Conservation (phyloP, 129 eudicot genomes). For the Erigeron canadensis region DNA sequence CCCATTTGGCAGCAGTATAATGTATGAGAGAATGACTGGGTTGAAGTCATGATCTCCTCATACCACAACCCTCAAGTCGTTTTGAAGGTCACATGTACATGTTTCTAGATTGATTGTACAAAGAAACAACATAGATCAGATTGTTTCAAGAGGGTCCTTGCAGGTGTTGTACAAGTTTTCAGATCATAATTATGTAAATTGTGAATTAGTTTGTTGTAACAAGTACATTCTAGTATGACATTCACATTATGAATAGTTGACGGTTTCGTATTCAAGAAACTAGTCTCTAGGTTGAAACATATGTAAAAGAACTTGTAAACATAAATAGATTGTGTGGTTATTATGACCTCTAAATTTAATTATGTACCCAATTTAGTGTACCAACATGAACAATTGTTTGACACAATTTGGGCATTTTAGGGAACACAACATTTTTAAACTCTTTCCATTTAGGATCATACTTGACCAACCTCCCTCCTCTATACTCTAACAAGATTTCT, state of each 20-base stretch:
- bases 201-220: neutral
- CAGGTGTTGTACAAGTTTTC: neutral
- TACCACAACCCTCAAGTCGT: neutral
- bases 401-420: slow-evolving; percentile 2
- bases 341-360: neutral
- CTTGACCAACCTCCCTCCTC: neutral
- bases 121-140: neutral
- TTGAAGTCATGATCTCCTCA: neutral
- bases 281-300: too few species aligned
- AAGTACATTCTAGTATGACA: too few species aligned
- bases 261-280: too few species aligned
- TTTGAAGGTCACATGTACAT: neutral
- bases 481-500: neutral
- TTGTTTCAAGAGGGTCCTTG: neutral
- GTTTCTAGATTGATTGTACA: neutral
- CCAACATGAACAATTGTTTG: slow-evolving; percentile 6
- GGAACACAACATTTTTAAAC: neutral
- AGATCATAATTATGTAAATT: slow-evolving; percentile 2
- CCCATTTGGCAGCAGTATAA: neutral
- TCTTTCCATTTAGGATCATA: slow-evolving; percentile 2
- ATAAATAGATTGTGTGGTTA: neutral
- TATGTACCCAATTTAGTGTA: neutral
- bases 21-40: neutral
- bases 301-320: neutral
- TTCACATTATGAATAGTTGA: neutral